phyloP scores from a whole-genome alignment of 1,284 basidiomycete species.

The Leccinum subatratum region DNA sequence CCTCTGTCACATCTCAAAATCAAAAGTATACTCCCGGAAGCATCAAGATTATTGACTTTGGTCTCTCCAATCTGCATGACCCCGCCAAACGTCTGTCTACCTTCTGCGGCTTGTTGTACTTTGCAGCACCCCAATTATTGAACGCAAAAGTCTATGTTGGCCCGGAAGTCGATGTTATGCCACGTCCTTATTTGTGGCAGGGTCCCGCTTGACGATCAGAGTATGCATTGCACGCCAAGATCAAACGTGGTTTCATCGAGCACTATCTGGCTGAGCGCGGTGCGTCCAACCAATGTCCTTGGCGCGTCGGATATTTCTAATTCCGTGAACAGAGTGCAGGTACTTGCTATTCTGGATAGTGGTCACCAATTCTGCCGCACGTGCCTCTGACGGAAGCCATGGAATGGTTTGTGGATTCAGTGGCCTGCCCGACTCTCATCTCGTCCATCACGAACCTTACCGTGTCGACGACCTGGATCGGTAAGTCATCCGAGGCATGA shows the following conservation, averaged over 20 bases:
- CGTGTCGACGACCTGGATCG: slow-evolving; percentile 82
- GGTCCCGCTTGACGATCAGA: slow-evolving; percentile 98
- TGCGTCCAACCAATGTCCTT: slow-evolving; percentile 35
- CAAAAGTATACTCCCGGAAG: slow-evolving; percentile 98
- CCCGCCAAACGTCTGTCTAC: slow-evolving; percentile 82
- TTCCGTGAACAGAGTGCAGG: slow-evolving; percentile 74
- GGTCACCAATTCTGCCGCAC: slow-evolving; percentile 84
- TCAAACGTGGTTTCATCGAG: slow-evolving; percentile 95
- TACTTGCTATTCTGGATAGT: slow-evolving; percentile 92
- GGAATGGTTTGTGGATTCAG: slow-evolving; percentile 93
- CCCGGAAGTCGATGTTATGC: slow-evolving; percentile 94
- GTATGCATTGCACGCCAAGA: slow-evolving; percentile 98
- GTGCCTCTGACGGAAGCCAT: slow-evolving; percentile 88
- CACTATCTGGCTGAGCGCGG: slow-evolving; percentile 97
- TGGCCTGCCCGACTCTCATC: slow-evolving; percentile 76
- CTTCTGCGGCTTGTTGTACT: slow-evolving; percentile 97
- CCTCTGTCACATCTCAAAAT: slow-evolving; percentile 80
- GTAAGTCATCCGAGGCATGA: slow-evolving; percentile 86
- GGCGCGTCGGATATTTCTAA: slow-evolving; percentile 13
- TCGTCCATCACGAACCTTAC: slow-evolving; percentile 85
- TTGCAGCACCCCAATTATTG: slow-evolving; percentile 94
- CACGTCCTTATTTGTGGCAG: slow-evolving; percentile 98
- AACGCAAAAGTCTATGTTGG: slow-evolving; percentile 97
- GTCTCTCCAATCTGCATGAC: slow-evolving; percentile 94
- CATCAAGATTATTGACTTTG: slow-evolving; percentile 99